Evolutionary conservation across 2,329 filamentous ascomycete genomes (phyloP).

Genomic region (Metarhizium sp.): DNA sequence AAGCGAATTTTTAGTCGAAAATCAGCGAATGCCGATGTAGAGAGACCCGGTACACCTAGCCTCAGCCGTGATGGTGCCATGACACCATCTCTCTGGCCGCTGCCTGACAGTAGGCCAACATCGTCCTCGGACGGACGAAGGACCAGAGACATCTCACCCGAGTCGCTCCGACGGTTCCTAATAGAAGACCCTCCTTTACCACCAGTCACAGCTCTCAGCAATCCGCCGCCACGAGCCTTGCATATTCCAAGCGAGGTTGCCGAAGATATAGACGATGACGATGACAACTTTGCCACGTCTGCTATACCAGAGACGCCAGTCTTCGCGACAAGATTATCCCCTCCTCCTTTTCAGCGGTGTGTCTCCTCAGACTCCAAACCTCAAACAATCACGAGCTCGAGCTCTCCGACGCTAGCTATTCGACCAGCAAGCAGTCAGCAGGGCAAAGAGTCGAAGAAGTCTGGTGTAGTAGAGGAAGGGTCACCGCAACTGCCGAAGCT

Average conservation of each 20-base stretch:
- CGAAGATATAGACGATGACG: conserved; percentile 31
- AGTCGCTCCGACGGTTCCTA: conserved; percentile 43
- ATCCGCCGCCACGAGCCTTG: conserved; percentile 17
- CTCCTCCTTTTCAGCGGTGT: conserved; percentile 38
- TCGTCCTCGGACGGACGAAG: conserved; percentile 29
- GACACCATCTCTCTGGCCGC: background rate
- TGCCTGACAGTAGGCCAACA: background rate
- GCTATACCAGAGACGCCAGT: conserved; percentile 34
- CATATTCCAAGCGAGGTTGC: conserved; percentile 26
- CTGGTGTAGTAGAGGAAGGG: conserved; percentile 1
- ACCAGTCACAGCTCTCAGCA: conserved; percentile 16
- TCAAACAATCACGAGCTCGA: conserved; percentile 13
- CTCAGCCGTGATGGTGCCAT: background rate
- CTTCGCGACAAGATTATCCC: conserved; percentile 39
- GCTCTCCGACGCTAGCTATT: conserved; percentile 15
- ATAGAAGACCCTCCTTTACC: conserved; percentile 32
- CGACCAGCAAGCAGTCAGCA: conserved; percentile 9
- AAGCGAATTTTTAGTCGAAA: conserved; percentile 41
- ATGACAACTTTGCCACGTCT: conserved; percentile 53
- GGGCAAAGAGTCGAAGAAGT: conserved; percentile 3
- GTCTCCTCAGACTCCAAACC: conserved; percentile 19
- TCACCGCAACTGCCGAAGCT: conserved; percentile 11
- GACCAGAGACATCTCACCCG: conserved; percentile 44
- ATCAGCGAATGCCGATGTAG: conserved; percentile 3
- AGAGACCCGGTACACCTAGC: background rate